Percentiles rank a stretch among this genome's conserved stretches.
phyloP scores from a whole-genome alignment of 1,284 basidiomycete species.

The Tylopilus orsonianus region DNA sequence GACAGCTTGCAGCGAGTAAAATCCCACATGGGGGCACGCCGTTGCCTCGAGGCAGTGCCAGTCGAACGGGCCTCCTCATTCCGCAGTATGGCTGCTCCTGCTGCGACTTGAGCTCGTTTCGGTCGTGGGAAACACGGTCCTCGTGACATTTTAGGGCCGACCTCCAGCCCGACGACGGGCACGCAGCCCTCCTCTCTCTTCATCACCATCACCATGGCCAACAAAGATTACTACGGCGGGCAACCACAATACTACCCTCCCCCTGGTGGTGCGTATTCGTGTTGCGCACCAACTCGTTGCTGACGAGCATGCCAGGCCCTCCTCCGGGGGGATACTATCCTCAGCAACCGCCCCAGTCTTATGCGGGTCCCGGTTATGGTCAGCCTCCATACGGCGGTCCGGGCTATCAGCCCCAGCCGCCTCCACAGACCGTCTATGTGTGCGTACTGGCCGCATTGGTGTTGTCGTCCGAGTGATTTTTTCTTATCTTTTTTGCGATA shows the following conservation, averaged over 20 bases:
- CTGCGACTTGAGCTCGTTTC: background rate
- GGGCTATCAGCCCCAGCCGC: constrained; percentile 64
- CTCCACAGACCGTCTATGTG: constrained; percentile 76
- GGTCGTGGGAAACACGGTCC: constrained; percentile 24
- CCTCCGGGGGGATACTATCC: constrained; percentile 76
- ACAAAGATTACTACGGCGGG: constrained; percentile 69
- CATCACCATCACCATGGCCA: constrained; percentile 53
- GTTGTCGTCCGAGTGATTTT: constrained; percentile 11
- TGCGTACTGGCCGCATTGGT: constrained; percentile 29
- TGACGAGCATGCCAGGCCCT: constrained; percentile 42
- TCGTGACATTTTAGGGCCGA: constrained; percentile 30
- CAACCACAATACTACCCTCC: constrained; percentile 69
- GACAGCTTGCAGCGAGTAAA: background rate
- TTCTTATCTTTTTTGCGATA: constrained; percentile 28
- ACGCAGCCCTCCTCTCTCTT: constrained; percentile 6
- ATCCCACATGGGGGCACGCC: constrained; percentile 15
- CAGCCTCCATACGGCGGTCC: constrained; percentile 31
- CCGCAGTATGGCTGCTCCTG: constrained; percentile 4
- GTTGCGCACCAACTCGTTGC: background rate
- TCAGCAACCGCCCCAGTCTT: constrained; percentile 71
- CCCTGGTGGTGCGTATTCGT: constrained; percentile 51
- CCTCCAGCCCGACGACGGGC: constrained; percentile 8
- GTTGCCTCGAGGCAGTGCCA: constrained; percentile 28
- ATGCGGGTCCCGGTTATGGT: constrained; percentile 45
- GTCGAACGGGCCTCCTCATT: background rate